Base-by-base conservation (phyloP, 2,329 filamentous ascomycete genomes). In the Xylaria sp. region DNA sequence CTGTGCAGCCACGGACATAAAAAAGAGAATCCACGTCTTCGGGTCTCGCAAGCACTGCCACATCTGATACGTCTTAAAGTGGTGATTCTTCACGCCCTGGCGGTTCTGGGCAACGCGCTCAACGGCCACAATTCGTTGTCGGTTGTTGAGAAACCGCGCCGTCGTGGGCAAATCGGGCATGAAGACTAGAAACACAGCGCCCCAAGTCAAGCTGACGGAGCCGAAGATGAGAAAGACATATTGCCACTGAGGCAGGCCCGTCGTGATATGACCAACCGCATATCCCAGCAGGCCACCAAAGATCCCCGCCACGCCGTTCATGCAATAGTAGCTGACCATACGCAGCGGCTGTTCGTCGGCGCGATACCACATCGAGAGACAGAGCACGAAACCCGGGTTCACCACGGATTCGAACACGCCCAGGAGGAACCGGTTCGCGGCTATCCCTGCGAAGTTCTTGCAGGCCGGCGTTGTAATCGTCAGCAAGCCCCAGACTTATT, bases 21-120 rank as follows among this genome's bases (percentile, higher is more conserved):
- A 63, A 66, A 86, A 85, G 1, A 87, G 69, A 25, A 86, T 80
- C 82, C 84, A 86, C 0, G 84, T 85, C 74, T 87, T 86, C 0
- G 84, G 15, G 31, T 87, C 84, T 4, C 69, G 60, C 0, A 80
- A 63, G 1, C 82, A 81, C 67, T 86, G 81, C 68, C 76, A 76
- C 14, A 80, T 77, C 70, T 83, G 81, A 43, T 81, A 77, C 64
- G 70, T 74, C 62, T 82, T 81, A 70, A 83, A 83, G 43, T 83
- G 67, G 47, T 70, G 71, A 40, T 74, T 74, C 61, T 73, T 74
- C 15, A 74, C 64, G 1, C 71, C 69, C 58, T 72, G 68, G 12
- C 67, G 63, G 38, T 74, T 71, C 28, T 46, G 65, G 14, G 71
- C 65, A 12, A 74, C 71, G 11, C 72, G 63, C 23, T 73, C 71